Evolutionary conservation across 2,329 filamentous ascomycete genomes (phyloP).

Genomic region (Xylaria sp.): DNA sequence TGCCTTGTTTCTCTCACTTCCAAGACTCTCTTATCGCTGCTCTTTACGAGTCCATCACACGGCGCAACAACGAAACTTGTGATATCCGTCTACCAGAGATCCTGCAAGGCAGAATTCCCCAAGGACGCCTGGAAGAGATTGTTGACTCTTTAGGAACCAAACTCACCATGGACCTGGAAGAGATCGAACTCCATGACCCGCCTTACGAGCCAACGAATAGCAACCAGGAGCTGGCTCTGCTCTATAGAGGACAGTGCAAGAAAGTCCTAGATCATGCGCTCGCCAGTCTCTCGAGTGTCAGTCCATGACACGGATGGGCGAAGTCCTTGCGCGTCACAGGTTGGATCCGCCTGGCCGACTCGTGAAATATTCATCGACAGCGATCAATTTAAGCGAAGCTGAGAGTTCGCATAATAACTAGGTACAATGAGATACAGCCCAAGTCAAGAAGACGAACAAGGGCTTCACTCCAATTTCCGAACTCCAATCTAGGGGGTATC

Average conservation of each 20-base stretch:
- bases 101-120: slow-evolving; percentile 58
- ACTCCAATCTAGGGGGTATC: slow-evolving; percentile 47
- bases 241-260: slow-evolving; percentile 62
- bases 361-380: too few species aligned
- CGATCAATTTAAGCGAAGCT: background rate
- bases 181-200: slow-evolving; percentile 57
- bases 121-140: slow-evolving; percentile 53
- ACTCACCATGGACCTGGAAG: slow-evolving; percentile 56
- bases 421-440: slow-evolving; percentile 3
- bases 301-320: slow-evolving; percentile 19
- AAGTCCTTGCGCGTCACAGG: background rate
- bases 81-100: slow-evolving; percentile 52
- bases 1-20: slow-evolving; percentile 60
- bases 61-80: slow-evolving; percentile 30
- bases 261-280: slow-evolving; percentile 60
- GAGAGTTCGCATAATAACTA: slow-evolving; percentile 9
- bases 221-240: slow-evolving; percentile 61
- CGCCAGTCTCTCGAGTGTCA: slow-evolving; percentile 40
- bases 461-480: slow-evolving; percentile 22
- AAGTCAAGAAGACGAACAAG: background rate
- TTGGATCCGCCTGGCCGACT: background rate
- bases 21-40: slow-evolving; percentile 66
- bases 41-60: slow-evolving; percentile 54
- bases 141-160: slow-evolving; percentile 53
- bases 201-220: slow-evolving; percentile 53